Evolutionary conservation across 1,139 yeast genomes (phyloP).

Genomic region (Debaryomyces fabryi): DNA sequence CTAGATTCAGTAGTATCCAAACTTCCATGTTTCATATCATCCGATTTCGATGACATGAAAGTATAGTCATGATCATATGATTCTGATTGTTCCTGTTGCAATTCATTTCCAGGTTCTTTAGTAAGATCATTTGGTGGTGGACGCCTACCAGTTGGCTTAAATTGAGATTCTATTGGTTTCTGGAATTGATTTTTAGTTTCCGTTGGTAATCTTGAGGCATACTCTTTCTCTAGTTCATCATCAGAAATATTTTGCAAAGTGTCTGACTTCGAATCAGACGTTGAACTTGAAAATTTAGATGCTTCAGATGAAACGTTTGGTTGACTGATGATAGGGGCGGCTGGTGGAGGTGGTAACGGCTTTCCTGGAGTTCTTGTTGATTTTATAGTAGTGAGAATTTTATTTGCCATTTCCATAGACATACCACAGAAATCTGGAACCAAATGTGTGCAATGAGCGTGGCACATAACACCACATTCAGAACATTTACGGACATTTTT

Average conservation of each 20-base stretch:
- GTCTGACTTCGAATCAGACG: conserved; percentile 13
- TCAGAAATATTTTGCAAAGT: conserved; percentile 22
- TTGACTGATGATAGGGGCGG: background rate
- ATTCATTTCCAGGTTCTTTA: conserved; percentile 7
- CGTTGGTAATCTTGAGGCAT: conserved; percentile 37
- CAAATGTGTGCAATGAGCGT: conserved; percentile 86
- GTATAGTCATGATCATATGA: conserved; percentile 24
- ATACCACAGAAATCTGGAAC: conserved; percentile 99
- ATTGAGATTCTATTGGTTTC: conserved; percentile 36
- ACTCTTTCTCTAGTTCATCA: conserved; percentile 30
- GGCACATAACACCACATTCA: conserved; percentile 96
- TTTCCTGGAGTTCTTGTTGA: conserved; percentile 59
- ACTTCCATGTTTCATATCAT: conserved; percentile 14
- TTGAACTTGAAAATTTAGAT: conserved; percentile 12
- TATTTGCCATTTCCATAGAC: conserved; percentile 96
- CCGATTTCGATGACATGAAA: conserved; percentile 23
- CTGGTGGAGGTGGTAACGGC: conserved; percentile 16
- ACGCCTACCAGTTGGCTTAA: conserved; percentile 27
- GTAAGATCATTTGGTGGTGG: conserved; percentile 21
- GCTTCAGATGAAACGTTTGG: background rate
- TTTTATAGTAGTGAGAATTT: conserved; percentile 81
- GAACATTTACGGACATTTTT: conserved; percentile 93
- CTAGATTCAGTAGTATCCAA: conserved; percentile 9
- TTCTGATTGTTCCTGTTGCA: conserved; percentile 6
- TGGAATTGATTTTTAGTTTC: conserved; percentile 36